A percentile compares a stretch with the other conserved stretches of the same genome.
phyloP scores from a whole-genome alignment of 2,329 filamentous ascomycete species.

The Rutstroemia sp. region DNA sequence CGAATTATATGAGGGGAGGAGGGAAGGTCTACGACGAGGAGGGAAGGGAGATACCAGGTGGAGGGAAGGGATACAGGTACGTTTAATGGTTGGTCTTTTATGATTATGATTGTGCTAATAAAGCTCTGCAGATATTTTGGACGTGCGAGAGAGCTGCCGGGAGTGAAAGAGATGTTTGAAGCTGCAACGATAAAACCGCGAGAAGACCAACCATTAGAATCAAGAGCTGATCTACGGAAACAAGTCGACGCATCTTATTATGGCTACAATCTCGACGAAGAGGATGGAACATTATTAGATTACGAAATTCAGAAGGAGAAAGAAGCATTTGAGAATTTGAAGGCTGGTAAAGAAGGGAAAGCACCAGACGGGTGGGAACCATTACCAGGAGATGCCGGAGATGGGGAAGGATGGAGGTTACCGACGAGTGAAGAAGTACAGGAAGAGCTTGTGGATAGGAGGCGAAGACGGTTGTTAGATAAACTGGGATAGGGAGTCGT shows the following conservation, averaged over 20 bases:
- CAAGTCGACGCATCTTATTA: slow-evolving; percentile 93
- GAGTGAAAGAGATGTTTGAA: slow-evolving; percentile 94
- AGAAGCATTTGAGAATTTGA: slow-evolving; percentile 65
- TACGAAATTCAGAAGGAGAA: slow-evolving; percentile 82
- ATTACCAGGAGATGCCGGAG: slow-evolving; percentile 78
- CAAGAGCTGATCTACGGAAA: slow-evolving; percentile 61
- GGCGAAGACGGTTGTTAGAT: slow-evolving; percentile 75
- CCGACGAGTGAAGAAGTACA: slow-evolving; percentile 91
- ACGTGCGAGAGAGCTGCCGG: slow-evolving; percentile 78
- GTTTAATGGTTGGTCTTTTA: slow-evolving; percentile 39
- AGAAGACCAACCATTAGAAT: slow-evolving; percentile 55
- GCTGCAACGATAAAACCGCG: slow-evolving; percentile 54
- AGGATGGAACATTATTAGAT: slow-evolving; percentile 70
- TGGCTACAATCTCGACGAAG: slow-evolving; percentile 87
- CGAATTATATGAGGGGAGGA: slow-evolving; percentile 66
- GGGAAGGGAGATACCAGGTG: slow-evolving; percentile 50
- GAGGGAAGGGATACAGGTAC: slow-evolving; percentile 87
- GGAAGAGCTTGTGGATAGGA: slow-evolving; percentile 80
- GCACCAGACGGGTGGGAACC: slow-evolving; percentile 70
- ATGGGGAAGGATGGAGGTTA: slow-evolving; percentile 74
- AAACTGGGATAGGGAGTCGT: slow-evolving; percentile 39
- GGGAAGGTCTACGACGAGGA: slow-evolving; percentile 46
- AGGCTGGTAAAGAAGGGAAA: slow-evolving; percentile 48
- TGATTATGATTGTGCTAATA: slow-evolving; percentile 5
- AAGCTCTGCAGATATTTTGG: slow-evolving; percentile 66